Conservation (phyloP, 768 basidiomycete species). For the Tylopilus subfusipes region DNA sequence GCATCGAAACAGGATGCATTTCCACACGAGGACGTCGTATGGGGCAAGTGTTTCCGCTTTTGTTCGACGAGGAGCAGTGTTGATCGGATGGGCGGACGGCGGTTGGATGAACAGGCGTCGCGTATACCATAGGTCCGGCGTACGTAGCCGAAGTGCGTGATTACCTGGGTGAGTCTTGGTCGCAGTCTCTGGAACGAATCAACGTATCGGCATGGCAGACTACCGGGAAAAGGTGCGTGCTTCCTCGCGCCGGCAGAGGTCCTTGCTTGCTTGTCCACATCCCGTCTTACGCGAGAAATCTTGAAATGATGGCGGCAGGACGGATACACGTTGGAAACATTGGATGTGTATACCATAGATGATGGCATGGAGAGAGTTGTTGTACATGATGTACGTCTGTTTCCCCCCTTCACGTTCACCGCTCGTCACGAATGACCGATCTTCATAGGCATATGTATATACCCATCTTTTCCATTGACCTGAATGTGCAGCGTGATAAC, state of each 20-base stretch:
- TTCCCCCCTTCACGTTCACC: background rate
- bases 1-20: conserved; percentile 26
- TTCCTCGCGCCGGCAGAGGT: background rate
- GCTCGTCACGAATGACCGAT: background rate
- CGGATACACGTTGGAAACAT: conserved; percentile 80
- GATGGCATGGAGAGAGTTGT: conserved; percentile 51
- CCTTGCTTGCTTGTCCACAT: background rate
- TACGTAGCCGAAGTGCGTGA: conserved; percentile 74
- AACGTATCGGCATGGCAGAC: conserved; percentile 41
- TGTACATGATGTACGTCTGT: conserved; percentile 44
- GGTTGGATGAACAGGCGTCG: conserved; percentile 51
- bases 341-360: conserved; percentile 65
- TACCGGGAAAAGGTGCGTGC: conserved; percentile 74
- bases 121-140: conserved; percentile 80
- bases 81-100: background rate
- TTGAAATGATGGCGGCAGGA: conserved; percentile 46
- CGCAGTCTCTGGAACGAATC: background rate
- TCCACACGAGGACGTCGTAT: conserved; percentile 38
- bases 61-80: background rate
- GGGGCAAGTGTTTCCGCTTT: conserved; percentile 50
- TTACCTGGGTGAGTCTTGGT: conserved; percentile 62
- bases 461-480: background rate
- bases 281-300: background rate
- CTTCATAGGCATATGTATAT: conserved; percentile 51
- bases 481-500: background rate